Evolutionary conservation across 106 monocot species (phyloP).

Genomic region (Vanilla planifolia): DNA sequence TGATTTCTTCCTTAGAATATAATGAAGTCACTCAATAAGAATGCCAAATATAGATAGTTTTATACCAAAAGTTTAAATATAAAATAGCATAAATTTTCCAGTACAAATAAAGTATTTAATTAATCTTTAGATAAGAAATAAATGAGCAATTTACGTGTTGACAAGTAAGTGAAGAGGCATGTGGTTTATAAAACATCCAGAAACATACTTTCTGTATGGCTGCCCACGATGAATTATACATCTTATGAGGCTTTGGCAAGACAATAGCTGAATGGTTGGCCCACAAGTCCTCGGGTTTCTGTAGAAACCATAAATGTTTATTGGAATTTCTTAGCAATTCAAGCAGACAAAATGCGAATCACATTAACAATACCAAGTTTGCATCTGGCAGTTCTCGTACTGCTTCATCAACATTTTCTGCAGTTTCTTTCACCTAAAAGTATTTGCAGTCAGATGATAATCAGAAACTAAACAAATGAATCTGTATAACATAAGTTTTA

Average conservation of each 20-base stretch:
- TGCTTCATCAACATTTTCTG: conserved; percentile 91
- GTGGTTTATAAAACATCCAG: background rate
- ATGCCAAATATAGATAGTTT: no score
- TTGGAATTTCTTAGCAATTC: background rate
- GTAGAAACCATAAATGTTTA: conserved; percentile 10
- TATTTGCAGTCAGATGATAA: background rate
- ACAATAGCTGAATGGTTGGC: conserved; percentile 75
- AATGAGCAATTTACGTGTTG: no score
- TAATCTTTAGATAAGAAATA: no score
- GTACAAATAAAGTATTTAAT: no score
- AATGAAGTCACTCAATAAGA: no score
- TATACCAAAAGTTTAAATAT: no score
- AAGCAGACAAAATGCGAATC: conserved; percentile 6
- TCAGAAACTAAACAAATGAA: no score
- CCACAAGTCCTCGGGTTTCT: conserved; percentile 98
- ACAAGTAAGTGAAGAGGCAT: no score
- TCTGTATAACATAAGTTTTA: no score
- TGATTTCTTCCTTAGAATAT: no score
- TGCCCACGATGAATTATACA: conserved; percentile 72
- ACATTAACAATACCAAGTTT: conserved; percentile 53
- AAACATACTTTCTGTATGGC: conserved; percentile 70
- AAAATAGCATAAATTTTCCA: no score
- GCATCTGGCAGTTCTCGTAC: conserved; percentile 95
- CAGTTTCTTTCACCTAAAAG: conserved; percentile 95
- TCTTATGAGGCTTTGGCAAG: conserved; percentile 85